Base-by-base conservation (phyloP, 805 yeast species). In the Candida mattraensis region DNA sequence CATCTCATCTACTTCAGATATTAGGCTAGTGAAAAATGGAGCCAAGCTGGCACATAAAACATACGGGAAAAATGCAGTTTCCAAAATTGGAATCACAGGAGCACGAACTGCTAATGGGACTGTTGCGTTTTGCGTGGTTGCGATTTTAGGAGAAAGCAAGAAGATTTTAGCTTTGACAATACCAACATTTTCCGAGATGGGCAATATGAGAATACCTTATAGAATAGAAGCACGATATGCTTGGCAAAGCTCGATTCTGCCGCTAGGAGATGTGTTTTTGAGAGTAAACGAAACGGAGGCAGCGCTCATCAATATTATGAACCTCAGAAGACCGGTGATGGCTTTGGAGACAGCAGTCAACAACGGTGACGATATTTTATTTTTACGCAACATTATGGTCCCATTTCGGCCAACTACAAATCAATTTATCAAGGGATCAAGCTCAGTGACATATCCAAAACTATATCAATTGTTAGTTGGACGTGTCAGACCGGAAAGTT, bases 361-460 rank as follows among this genome's bases (percentile, higher is more conserved):
- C n/a, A 35, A 47, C 17, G 48, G 53, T 3, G 56, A 67, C 1
- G 95, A 86, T 56, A 62, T 70, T 2, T 61, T 93, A 22, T 89
- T 82, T 63, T 83, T 85, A 51, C 82, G 76, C 17, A 74, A 78
- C 42, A 69, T 83, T 28, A 63, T 72, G 5, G 73, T 83, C 14
- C 94, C 96, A 2, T 74, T 77, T 20, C 70, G 98, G 30, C 99
- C 99, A 2, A 70, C 76, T 4, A 77, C 86, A 5, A 66, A 85
- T 28, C 91, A 83, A 58, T 85, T 96, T 93, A 86, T 93, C 5
- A 77, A 82, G 47, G 96, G 96, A 3, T 52, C 83, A 0, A 76
- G 77, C 13, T 69, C 72, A 42, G 71, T 82, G n/a, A 64, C 79
- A 2, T 58, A 72, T 15, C 68, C 71, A 1, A 95, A 86, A 43